These are phyloP conservation scores for Exophiala sp. DNA, from an alignment of 2,329 filamentous ascomycete genomes.

Conservation along the genomic window DNA sequence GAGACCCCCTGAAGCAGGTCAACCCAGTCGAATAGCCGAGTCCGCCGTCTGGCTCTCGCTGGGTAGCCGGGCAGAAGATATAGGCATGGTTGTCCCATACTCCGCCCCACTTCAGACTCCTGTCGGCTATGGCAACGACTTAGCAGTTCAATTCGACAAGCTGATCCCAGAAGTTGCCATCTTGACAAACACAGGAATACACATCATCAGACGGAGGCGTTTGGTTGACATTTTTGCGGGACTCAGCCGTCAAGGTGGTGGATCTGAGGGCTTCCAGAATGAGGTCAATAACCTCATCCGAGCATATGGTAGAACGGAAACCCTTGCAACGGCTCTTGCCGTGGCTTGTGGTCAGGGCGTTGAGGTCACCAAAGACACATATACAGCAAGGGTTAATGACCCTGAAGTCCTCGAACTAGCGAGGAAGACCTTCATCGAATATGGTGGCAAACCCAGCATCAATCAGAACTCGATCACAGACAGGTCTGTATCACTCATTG, in stretches of 20 bases:
- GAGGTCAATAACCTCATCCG: slow-evolving; percentile 81
- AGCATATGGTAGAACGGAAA: slow-evolving; percentile 83
- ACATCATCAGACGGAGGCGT: slow-evolving; percentile 76
- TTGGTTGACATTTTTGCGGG: slow-evolving; percentile 90
- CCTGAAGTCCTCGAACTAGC: slow-evolving; percentile 82
- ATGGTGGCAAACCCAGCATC: slow-evolving; percentile 80
- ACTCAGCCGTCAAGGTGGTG: slow-evolving; percentile 67
- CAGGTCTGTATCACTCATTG: slow-evolving; percentile 62
- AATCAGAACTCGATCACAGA: slow-evolving; percentile 70
- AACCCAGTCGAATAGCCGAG: slow-evolving; percentile 66
- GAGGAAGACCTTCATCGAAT: slow-evolving; percentile 83
- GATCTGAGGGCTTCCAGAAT: slow-evolving; percentile 74
- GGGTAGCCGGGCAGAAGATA: slow-evolving; percentile 69
- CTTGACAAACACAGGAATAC: slow-evolving; percentile 84
- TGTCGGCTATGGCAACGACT: slow-evolving; percentile 85
- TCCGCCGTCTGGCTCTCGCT: slow-evolving; percentile 76
- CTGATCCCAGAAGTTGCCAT: slow-evolving; percentile 80
- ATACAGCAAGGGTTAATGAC: slow-evolving; percentile 69
- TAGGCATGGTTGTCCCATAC: slow-evolving; percentile 70
- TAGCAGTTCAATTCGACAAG: slow-evolving; percentile 92
- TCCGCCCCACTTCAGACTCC: slow-evolving; percentile 67
- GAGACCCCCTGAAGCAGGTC: slow-evolving; percentile 52
- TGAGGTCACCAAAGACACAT: slow-evolving; percentile 69
- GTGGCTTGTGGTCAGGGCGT: slow-evolving; percentile 92
- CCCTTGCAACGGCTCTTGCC: slow-evolving; percentile 82